A percentile compares a stretch with the other conserved stretches of the same genome.
These are phyloP conservation scores for Metschnikowia vanudenii DNA, from an alignment of 805 yeast genomes.

Conservation along the genomic window DNA sequence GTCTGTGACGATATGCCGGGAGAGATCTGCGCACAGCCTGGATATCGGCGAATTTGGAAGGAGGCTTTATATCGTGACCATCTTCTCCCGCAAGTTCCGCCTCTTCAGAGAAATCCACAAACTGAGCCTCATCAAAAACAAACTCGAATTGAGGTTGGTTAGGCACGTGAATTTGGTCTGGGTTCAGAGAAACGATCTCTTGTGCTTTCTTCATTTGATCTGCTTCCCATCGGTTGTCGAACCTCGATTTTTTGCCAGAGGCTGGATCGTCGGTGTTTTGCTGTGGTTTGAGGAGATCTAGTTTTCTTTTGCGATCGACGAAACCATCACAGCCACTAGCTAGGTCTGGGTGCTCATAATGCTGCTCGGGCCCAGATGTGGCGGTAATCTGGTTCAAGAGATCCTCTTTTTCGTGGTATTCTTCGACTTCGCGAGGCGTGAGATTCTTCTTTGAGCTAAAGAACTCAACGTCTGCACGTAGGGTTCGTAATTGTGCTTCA, in stretches of 20 bases:
- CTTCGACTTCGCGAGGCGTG: slow-evolving; percentile 16
- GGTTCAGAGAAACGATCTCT: slow-evolving; percentile 22
- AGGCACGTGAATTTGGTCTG: slow-evolving; percentile 43
- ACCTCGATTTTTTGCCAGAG: slow-evolving; percentile 21
- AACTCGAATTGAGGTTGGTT: slow-evolving; percentile 58
- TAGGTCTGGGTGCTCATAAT: slow-evolving; percentile 50
- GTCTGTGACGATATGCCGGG: slow-evolving; percentile 70
- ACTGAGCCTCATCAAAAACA: slow-evolving; percentile 69
- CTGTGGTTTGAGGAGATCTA: slow-evolving; percentile 43
- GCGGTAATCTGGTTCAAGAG: slow-evolving; percentile 8
- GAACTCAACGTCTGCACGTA: slow-evolving; percentile 1
- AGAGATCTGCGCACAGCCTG: slow-evolving; percentile 59
- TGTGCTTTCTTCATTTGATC: slow-evolving; percentile 48
- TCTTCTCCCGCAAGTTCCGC: slow-evolving; percentile 26
- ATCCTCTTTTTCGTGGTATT: slow-evolving; percentile 13
- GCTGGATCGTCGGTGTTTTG: slow-evolving; percentile 11
- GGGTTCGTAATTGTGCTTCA: slow-evolving; percentile 6
- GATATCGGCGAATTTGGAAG: slow-evolving; percentile 24
- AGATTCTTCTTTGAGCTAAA: slow-evolving; percentile 4
- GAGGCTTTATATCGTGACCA: slow-evolving; percentile 22
- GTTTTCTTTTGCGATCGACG: slow-evolving; percentile 54
- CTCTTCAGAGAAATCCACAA: slow-evolving; percentile 53
- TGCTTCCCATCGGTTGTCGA: slow-evolving; percentile 49
- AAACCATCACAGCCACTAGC: slow-evolving; percentile 51
- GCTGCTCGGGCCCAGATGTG: not conserved